phyloP scores from a whole-genome alignment of 2,329 filamentous ascomycete species.

The Zalaria sp. region DNA sequence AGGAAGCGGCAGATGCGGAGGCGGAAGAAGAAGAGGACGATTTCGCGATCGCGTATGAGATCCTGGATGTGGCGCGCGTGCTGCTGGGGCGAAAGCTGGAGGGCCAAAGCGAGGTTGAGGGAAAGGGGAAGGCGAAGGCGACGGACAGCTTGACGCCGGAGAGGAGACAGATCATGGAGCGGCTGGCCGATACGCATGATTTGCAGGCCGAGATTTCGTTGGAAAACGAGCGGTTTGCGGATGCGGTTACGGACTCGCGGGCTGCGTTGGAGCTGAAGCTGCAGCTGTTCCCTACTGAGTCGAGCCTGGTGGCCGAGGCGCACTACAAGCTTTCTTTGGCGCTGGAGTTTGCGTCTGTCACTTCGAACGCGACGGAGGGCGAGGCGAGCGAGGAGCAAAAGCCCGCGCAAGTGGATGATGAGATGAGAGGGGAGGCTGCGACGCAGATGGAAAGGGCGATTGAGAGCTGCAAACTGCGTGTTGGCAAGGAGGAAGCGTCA shows the following conservation, averaged over 20 bases:
- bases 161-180: slow-evolving; percentile 58
- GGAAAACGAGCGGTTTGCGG: slow-evolving; percentile 83
- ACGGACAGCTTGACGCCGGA: slow-evolving; percentile 19
- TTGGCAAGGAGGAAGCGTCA: slow-evolving; percentile 55
- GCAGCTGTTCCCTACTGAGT: slow-evolving; percentile 64
- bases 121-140: slow-evolving; percentile 29
- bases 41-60: slow-evolving; percentile 49
- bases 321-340: slow-evolving; percentile 95
- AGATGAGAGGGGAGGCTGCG: slow-evolving; percentile 55
- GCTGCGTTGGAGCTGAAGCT: slow-evolving; percentile 66
- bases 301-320: slow-evolving; percentile 78
- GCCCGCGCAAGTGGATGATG: slow-evolving; percentile 45
- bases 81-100: slow-evolving; percentile 44
- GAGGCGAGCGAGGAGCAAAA: slow-evolving; percentile 24
- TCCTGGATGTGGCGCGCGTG: slow-evolving; percentile 48
- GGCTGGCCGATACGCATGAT: slow-evolving; percentile 85
- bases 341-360: slow-evolving; percentile 81
- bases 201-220: slow-evolving; percentile 92
- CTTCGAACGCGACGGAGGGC: slow-evolving; percentile 40
- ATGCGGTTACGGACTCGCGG: slow-evolving; percentile 74
- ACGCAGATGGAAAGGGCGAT: slow-evolving; percentile 62
- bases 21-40: slow-evolving; percentile 43
- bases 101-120: slow-evolving; percentile 27
- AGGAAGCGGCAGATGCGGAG: slow-evolving; percentile 29
- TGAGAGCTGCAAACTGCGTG: slow-evolving; percentile 54